These are phyloP conservation scores for Orbilia quercus DNA, from an alignment of 2,329 filamentous ascomycete genomes.

Conservation along the genomic window DNA sequence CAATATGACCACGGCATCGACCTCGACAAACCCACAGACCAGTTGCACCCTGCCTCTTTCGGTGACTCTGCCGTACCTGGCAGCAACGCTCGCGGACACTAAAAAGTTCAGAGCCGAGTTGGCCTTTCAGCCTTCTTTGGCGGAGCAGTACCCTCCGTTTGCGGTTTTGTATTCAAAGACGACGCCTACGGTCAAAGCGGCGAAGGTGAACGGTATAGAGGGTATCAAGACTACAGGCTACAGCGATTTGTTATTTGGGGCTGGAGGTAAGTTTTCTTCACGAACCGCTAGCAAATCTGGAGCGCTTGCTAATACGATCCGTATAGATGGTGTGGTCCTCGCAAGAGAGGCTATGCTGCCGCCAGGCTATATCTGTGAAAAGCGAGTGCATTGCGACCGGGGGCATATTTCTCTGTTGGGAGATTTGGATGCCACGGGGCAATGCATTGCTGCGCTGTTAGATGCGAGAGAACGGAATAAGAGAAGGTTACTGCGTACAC, in stretches of 20 bases:
- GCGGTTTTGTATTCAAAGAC: conserved; percentile 87
- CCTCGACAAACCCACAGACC: conserved; percentile 17
- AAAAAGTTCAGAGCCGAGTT: conserved; percentile 82
- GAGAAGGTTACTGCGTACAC: conserved; percentile 59
- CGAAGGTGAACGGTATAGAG: conserved; percentile 77
- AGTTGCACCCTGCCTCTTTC: conserved; percentile 68
- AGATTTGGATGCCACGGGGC: conserved; percentile 82
- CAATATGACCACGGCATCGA: conserved; percentile 35
- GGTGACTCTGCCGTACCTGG: conserved; percentile 74
- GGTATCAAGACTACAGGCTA: conserved; percentile 83
- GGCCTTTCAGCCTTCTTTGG: conserved; percentile 67
- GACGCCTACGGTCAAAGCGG: conserved; percentile 85
- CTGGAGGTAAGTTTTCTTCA: conserved; percentile 60
- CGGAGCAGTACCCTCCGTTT: conserved; percentile 83
- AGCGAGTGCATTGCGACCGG: conserved; percentile 80
- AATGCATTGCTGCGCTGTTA: conserved; percentile 72
- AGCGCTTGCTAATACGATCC: not conserved
- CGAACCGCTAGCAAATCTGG: not conserved
- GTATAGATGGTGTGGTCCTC: conserved; percentile 86
- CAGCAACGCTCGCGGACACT: conserved; percentile 76
- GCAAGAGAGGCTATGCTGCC: conserved; percentile 88
- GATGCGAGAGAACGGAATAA: conserved; percentile 71
- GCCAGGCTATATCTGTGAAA: conserved; percentile 78
- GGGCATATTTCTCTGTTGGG: conserved; percentile 90
- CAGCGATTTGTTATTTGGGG: conserved; percentile 85